Percentiles rank a stretch among this genome's conserved stretches.
phyloP scores from a whole-genome alignment of 495 filamentous ascomycete species.

The Stereocaulon alpinum region DNA sequence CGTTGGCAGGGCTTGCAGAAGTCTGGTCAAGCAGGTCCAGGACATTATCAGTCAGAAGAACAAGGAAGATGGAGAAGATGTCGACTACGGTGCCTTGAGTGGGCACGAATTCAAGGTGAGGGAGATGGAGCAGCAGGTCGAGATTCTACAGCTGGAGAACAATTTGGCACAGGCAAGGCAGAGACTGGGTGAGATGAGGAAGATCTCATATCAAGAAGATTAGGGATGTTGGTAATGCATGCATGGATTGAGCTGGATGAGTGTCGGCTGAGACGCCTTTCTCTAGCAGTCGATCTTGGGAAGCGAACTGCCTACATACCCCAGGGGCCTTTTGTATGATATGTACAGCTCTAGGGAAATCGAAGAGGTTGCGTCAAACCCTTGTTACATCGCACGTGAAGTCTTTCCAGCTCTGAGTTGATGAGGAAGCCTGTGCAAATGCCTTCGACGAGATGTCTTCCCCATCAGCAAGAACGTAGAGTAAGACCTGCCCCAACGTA shows the following conservation, averaged over 20 bases:
- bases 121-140: slow-evolving; percentile 99
- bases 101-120: slow-evolving; percentile 94
- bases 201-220: slow-evolving; percentile 92
- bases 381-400: neutral
- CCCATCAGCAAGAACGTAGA: neutral
- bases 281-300: neutral
- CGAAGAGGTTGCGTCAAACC: neutral
- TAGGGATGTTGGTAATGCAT: slow-evolving; percentile 25
- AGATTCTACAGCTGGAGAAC: slow-evolving; percentile 95
- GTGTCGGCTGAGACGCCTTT: neutral
- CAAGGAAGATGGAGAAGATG: slow-evolving; percentile 64
- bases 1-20: slow-evolving; percentile 77
- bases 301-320: neutral
- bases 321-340: no score
- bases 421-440: neutral
- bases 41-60: slow-evolving; percentile 80
- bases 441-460: neutral
- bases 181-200: slow-evolving; percentile 93
- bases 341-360: no score
- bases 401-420: neutral
- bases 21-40: slow-evolving; percentile 87
- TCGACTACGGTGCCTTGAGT: slow-evolving; percentile 80
- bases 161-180: slow-evolving; percentile 66
- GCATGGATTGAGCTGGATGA: neutral
- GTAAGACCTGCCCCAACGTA: neutral